phyloP scores from a whole-genome alignment of 192 early-diverging fungal genomes.

The Gigaspora rosea region DNA sequence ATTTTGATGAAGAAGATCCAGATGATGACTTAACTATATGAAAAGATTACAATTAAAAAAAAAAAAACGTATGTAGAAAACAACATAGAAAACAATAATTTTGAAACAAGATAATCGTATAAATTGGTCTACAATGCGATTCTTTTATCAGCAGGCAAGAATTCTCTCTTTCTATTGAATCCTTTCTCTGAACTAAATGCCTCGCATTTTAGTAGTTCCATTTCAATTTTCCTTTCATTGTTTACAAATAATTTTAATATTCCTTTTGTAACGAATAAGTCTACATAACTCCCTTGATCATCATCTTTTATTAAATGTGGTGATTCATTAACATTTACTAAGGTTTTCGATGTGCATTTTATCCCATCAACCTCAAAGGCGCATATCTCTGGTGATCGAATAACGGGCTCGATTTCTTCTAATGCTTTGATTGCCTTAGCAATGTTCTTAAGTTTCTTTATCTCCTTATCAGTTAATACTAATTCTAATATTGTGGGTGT shows the following conservation, averaged over 20 bases:
- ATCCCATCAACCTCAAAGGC: conserved; percentile 29
- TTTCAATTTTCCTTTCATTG: background rate
- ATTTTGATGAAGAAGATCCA: conserved; percentile 90
- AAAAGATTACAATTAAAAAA: conserved; percentile 14
- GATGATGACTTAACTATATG: conserved; percentile 90
- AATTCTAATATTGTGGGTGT: conserved; percentile 14
- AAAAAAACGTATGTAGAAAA: background rate
- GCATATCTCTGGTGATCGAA: conserved; percentile 12
- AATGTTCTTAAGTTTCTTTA: conserved; percentile 33
- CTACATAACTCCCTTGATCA: conserved; percentile 5
- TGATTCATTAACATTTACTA: conserved; percentile 20
- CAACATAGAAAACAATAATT: background rate
- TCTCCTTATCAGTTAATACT: conserved; percentile 18
- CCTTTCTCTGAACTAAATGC: conserved; percentile 29
- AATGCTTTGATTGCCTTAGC: conserved; percentile 29
- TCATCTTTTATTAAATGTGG: conserved; percentile 9
- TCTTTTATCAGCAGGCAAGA: conserved; percentile 2
- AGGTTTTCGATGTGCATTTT: background rate
- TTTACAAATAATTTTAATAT: conserved; percentile 13
- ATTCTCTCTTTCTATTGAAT: conserved; percentile 24
- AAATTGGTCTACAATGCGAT: conserved; percentile 16
- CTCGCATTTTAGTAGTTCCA: conserved; percentile 27
- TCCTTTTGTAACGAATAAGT: conserved; percentile 8
- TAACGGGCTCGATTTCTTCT: conserved; percentile 4
- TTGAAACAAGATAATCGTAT: background rate